Percentiles rank a stretch among this genome's conserved stretches.
phyloP scores from a whole-genome alignment of 345 rosid genomes.

The Sisymbrium altissimum region DNA sequence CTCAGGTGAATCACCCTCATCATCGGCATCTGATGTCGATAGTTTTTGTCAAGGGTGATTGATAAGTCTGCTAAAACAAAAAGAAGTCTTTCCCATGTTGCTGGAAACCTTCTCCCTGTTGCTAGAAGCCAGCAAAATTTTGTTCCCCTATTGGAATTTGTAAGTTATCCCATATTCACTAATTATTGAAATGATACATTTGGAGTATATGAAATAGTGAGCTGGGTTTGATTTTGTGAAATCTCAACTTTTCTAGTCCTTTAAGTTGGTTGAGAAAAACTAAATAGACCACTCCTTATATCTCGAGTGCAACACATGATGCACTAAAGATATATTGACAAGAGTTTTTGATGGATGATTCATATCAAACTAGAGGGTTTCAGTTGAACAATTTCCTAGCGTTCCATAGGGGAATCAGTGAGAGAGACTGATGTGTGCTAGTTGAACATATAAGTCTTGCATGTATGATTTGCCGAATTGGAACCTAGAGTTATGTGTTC shows the following conservation, averaged over 20 bases:
- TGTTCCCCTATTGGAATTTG: conserved; percentile 56
- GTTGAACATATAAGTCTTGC: conserved; percentile 8
- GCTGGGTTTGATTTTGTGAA: background rate
- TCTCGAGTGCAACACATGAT: background rate
- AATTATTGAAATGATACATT: conserved; percentile 1
- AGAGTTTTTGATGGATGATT: background rate
- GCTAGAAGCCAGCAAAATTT: conserved; percentile 44
- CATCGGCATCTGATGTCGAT: conserved; percentile 84
- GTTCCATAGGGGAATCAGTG: background rate
- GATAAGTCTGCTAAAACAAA: conserved; percentile 52
- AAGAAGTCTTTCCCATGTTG: conserved; percentile 43
- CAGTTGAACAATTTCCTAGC: background rate
- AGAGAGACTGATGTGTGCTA: background rate
- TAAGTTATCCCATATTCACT: conserved; percentile 43
- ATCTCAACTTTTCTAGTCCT: background rate
- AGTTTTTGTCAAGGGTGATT: conserved; percentile 47
- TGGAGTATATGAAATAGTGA: background rate
- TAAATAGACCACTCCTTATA: background rate
- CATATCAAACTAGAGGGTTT: too few relatives aligned
- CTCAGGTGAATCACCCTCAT: conserved; percentile 90
- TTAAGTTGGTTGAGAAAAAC: background rate
- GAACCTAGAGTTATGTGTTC: background rate
- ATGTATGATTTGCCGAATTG: conserved; percentile 8
- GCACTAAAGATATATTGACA: background rate
- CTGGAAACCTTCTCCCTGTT: conserved; percentile 46